phyloP scores from a whole-genome alignment of 2,329 filamentous ascomycete species.

The Pseudocercospora pini-densiflorae region DNA sequence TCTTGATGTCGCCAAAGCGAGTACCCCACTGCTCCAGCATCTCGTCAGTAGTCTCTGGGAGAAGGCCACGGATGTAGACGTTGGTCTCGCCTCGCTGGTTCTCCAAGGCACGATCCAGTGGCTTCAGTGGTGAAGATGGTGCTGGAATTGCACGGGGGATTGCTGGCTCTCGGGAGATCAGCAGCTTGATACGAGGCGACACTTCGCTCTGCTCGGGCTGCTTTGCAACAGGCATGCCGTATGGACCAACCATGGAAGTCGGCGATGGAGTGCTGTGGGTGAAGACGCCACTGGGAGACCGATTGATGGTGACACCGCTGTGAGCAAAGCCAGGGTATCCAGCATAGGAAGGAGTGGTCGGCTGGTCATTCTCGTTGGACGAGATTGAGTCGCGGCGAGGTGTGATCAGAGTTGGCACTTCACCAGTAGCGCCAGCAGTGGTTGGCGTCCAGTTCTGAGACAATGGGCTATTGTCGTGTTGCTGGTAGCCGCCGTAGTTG shows the following conservation, averaged over 20 bases:
- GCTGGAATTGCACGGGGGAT: slow-evolving; percentile 91
- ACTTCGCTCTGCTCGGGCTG: slow-evolving; percentile 46
- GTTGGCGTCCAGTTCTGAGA: slow-evolving; percentile 51
- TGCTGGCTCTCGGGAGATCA: slow-evolving; percentile 70
- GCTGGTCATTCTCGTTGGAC: slow-evolving; percentile 58
- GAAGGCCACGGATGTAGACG: slow-evolving; percentile 95
- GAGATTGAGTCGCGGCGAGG: slow-evolving; percentile 57
- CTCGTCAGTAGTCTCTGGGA: slow-evolving; percentile 93
- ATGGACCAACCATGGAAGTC: slow-evolving; percentile 51
- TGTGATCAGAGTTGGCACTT: slow-evolving; percentile 56
- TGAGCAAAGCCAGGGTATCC: slow-evolving; percentile 45
- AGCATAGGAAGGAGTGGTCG: slow-evolving; percentile 53
- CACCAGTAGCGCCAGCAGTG: slow-evolving; percentile 49
- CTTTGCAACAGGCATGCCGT: slow-evolving; percentile 47
- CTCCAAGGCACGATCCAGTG: slow-evolving; percentile 89
- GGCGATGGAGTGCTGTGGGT: slow-evolving; percentile 56
- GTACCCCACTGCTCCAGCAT: slow-evolving; percentile 80
- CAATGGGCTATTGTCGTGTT: slow-evolving; percentile 52
- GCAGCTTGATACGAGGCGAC: slow-evolving; percentile 50
- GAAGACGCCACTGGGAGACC: slow-evolving; percentile 55
- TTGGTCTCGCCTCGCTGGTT: slow-evolving; percentile 96
- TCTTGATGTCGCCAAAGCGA: slow-evolving; percentile 92
- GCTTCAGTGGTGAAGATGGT: slow-evolving; percentile 83
- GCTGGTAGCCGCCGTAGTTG: slow-evolving; percentile 50
- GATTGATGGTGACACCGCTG: slow-evolving; percentile 53